Base-by-base conservation (phyloP, 2,329 filamentous ascomycete species). In the Fonsecaea multimorphosa region DNA sequence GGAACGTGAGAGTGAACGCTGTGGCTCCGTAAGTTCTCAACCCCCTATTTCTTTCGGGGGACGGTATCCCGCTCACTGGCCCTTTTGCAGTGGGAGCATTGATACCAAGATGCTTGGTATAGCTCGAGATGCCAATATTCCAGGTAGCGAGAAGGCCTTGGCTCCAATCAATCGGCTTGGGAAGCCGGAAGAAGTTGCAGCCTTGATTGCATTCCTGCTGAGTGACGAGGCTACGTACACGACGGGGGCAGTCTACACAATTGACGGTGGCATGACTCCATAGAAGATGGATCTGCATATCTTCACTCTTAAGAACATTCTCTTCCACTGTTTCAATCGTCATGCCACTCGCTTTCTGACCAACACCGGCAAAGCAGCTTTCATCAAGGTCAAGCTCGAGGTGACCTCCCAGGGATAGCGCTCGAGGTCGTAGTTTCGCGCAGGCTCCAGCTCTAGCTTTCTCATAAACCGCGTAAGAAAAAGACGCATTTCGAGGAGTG, bases 151-250 rank as follows among this genome's bases (percentile, higher is more conserved):
- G 2, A 46, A 44, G 9, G 8, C 24, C 14, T 8, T 46, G 22
- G 40, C 62, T 19, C 31, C 40, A 19, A 34, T 40, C 36, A 31
- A 58, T 38, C 40, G 56, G 16, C 12, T 38, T 14, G 62, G 56
- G 3, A 38, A 54, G 31, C 38, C 62, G 16, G 38, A 36, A 1
- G 77, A 79, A 58, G 73, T 76, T 0, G 81, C 81, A 7, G 76
- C 78, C n/a, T 74, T 82, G 1, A 77, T 83, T 31, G 76, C 80
- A n/a, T 84, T 82, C 52, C 68, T 84, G 66, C 72, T 84, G n/a
- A 80, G 80, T 44, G 78, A 81, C 65, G 78, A 79, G 5, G 72
- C 78, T 1, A 80, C 78, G 3, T 83, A 78, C 70, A 79, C 82
- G 1, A 84, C 82, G 1, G 81, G 81, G 0, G 74, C 76, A 12